Evolutionary conservation across 78 protist species (phyloP).

Genomic region (Dictyostelium firmibasis): DNA sequence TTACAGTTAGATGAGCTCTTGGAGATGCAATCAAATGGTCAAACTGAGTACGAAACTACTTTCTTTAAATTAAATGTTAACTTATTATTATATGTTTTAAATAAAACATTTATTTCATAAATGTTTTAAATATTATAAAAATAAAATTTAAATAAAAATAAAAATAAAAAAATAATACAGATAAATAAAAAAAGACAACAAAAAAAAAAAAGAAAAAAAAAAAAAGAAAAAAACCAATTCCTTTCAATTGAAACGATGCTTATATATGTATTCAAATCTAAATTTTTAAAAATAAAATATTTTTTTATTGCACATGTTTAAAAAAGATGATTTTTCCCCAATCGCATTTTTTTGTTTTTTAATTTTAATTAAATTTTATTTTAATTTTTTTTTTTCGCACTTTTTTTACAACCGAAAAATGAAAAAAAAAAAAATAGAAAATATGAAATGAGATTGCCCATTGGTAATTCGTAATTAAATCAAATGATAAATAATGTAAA

Average conservation of each 20-base stretch:
- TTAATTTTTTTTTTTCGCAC: no score
- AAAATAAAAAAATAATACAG: neutral
- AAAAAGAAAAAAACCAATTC: neutral
- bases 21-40: conserved; percentile 78
- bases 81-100: conserved; percentile 72
- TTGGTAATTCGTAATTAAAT: no score
- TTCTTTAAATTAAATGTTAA: conserved; percentile 82
- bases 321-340: no score
- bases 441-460: neutral
- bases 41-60: conserved; percentile 74
- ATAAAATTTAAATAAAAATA: neutral
- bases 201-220: no score
- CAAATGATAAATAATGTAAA: neutral
- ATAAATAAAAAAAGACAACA: neutral
- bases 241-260: neutral
- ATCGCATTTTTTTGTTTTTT: no score
- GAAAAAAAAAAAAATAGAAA: no score
- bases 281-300: no score
- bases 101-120: conserved; percentile 68
- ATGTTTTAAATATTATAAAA: no score
- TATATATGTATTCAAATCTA: neutral
- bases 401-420: neutral
- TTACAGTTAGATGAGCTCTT: conserved; percentile 81
- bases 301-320: neutral
- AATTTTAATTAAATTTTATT: no score